Base-by-base conservation (phyloP, 495 filamentous ascomycete genomes). In the Mycothermus thermophilus region DNA sequence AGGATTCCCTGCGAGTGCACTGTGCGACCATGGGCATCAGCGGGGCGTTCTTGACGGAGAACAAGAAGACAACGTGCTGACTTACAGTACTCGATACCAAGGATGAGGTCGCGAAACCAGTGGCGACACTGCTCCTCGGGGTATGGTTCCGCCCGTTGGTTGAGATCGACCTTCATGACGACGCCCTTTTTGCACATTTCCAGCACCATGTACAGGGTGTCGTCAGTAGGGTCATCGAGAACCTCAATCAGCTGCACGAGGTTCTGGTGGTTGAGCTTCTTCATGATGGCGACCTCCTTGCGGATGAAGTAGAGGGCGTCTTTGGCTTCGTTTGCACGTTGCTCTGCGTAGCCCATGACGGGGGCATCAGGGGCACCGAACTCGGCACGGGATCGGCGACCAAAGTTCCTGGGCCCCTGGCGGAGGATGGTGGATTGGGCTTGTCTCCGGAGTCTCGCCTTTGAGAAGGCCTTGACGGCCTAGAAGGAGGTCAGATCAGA, bases 181-280 rank as follows among this genome's bases (percentile, higher is more conserved):
- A 96, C 88, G 0, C 90, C 90, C 50, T 96, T 96, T 47, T 93
- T 90, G 64, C 90, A 97, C 83, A 93, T 90, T 54, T 97, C 90
- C 51, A 97, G 70, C 4, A 97, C 90, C 83, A 97, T 96, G 54
- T 95, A 97, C 14, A 97, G 59, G 1, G 86, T 92, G 51, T 97
- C 90, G 44, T 95, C 87, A 21, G 82, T 75, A 2, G 90, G 92
- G 47, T 96, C 92, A 52, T 97, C 90, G 21, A 97, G 59, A 1
- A 97, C 90, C 54, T 97, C 90, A 42, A 90, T 80, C 20, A 97
- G 62, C 20, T 78, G 77, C n/a, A 93, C 87, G 25, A 97, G 62
- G 54, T 97, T 97, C 26, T 71, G 75, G 44, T 97, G 90, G 51
- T 95, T 76, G 30, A 97, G 68, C 55, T 97, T 96, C 64, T 97